Conservation (phyloP, 192 early-diverging fungal genomes). For the Spizellomyces punctatus region DNA sequence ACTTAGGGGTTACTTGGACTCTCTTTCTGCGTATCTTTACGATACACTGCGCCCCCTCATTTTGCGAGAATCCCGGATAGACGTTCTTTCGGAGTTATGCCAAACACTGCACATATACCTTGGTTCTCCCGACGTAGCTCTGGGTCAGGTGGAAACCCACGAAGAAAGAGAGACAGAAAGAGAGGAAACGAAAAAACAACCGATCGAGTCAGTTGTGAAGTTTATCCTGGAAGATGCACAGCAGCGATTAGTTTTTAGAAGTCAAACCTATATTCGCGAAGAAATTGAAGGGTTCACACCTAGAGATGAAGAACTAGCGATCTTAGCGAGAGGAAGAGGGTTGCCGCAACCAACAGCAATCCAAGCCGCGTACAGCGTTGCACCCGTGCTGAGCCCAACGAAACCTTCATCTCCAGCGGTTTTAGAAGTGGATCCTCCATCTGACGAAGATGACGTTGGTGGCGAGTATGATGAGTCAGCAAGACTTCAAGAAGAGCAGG, state of each 20-base stretch:
- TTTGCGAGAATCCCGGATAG: conserved; percentile 81
- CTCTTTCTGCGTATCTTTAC: conserved; percentile 72
- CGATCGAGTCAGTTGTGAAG: conserved; percentile 63
- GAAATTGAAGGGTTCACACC: conserved; percentile 80
- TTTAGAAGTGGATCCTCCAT: conserved; percentile 10
- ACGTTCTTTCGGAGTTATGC: conserved; percentile 81
- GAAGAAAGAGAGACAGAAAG: neutral
- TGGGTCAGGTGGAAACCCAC: neutral
- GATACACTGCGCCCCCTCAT: conserved; percentile 86
- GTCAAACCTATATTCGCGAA: conserved; percentile 74
- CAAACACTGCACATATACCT: conserved; percentile 66
- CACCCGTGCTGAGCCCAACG: conserved; percentile 25
- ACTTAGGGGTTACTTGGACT: conserved; percentile 73
- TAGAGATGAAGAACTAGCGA: conserved; percentile 66
- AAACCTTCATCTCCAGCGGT: conserved; percentile 19
- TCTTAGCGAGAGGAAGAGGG: conserved; percentile 47
- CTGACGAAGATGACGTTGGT: conserved; percentile 5
- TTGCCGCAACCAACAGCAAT: conserved; percentile 38
- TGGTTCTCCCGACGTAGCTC: conserved; percentile 35
- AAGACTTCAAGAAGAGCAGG: conserved; percentile 17
- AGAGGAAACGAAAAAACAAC: conserved; percentile 26
- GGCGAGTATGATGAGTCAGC: neutral
- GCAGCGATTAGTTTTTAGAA: conserved; percentile 83
- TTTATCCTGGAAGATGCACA: conserved; percentile 90
- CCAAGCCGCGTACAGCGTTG: conserved; percentile 22